Base-by-base conservation (phyloP, 169 alveolate species). In the Babesia bovis region DNA sequence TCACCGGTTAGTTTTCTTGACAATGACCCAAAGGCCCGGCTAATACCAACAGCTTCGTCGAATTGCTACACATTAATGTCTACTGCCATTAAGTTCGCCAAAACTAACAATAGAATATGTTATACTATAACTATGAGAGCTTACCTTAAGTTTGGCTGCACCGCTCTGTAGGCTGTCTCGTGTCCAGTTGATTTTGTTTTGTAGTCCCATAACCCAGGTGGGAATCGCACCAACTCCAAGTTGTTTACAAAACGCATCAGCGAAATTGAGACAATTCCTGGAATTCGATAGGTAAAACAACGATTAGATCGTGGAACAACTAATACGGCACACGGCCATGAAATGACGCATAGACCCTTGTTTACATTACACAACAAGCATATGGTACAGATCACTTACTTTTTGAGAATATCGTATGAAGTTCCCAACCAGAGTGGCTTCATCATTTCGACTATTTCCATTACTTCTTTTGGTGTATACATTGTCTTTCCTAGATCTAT, bases 151-250 rank as follows among this genome's bases (percentile, higher is more conserved):
- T 33, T 70, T 81, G 25, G 76, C 76, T 4, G 84, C 83, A 0
- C 79, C 78, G 36, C 70, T 81, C 50, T 83, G 82, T 32, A 87
- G 51, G 42, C 86, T 87, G 40, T 71, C 74, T 21, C 84, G 53
- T 12, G 89, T 82, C 93, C 93, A 87, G 47, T 79, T 87, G 0
- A 87, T 71, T 55, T 87, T 87, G 70, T 87, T 87, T 69, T 87
- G 93, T 56, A 87, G 84, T 40, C 93, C 89, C 93, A 87, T 87
- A 7, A 87, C 89, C 93, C 93, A 87, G 10, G 74, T 61, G 32
- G 93, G 93, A 32, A 87, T 83, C 41, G 76, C 49, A 15, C 90
- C 93, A 12, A 83, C 90, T n/a, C 75, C 93, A n/a, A 81, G 66
- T 40, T 41, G 17, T 23, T 42, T 53, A 36, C 84, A 58, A 21